A percentile compares a stretch with the other conserved stretches of the same genome.
Evolutionary conservation across 331 rosid genomes (phyloP).

Genomic region (Prunus yedoensis): DNA sequence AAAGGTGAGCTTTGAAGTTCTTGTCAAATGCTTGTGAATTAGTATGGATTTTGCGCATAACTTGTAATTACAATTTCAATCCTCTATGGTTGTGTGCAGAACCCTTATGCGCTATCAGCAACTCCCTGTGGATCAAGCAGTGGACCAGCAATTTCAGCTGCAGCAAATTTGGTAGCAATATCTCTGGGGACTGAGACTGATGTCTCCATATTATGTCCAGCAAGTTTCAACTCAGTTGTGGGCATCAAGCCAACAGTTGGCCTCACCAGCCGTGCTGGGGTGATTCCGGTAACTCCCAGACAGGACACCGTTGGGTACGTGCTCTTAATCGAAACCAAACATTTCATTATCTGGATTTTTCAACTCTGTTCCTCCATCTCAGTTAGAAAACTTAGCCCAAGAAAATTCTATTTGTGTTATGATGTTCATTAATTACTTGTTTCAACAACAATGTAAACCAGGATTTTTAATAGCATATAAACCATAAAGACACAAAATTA

Average conservation of each 20-base stretch:
- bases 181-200: constrained; percentile 8
- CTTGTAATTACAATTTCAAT: no score
- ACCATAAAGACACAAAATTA: no score
- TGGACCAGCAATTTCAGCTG: constrained; percentile 10
- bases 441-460: not conserved
- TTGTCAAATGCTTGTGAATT: no score
- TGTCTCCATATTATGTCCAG: not conserved
- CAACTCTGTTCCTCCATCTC: no score
- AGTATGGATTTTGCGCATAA: no score
- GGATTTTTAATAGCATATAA: no score
- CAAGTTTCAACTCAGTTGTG: constrained; percentile 1
- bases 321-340: not conserved
- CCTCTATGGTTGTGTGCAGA: no score
- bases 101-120: no score
- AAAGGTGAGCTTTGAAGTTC: no score
- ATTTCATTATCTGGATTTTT: no score
- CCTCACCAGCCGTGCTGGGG: constrained; percentile 4
- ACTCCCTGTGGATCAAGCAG: constrained; percentile 13
- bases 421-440: not conserved
- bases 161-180: constrained; percentile 3
- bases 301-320: constrained; percentile 16
- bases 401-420: no score
- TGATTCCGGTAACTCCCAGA: not conserved
- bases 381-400: no score
- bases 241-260: constrained; percentile 4